Conservation (phyloP, 2,329 filamentous ascomycete genomes). For the Calonectria leucothoes region DNA sequence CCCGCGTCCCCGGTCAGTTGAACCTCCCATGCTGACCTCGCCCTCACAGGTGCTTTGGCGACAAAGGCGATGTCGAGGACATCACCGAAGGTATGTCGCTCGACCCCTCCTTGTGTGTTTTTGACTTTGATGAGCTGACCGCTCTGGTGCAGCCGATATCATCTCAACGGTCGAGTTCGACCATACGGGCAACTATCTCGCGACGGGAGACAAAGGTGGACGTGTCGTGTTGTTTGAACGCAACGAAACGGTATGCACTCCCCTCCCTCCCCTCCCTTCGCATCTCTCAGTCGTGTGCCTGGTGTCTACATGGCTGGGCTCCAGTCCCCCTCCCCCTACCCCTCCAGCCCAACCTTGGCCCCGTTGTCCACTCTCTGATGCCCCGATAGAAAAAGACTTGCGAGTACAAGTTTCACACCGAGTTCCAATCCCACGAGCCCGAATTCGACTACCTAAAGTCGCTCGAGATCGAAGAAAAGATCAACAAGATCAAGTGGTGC, state of each 20-base stretch:
- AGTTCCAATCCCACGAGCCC: conserved; percentile 99
- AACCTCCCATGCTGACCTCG: conserved; percentile 31
- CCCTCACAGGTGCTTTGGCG: conserved; percentile 88
- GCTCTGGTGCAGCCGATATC: conserved; percentile 75
- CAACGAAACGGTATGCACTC: conserved; percentile 85
- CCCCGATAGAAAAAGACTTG: conserved; percentile 93
- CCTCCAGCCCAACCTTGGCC: conserved; percentile 39
- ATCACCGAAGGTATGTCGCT: conserved; percentile 86
- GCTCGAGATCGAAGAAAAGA: conserved; percentile 99
- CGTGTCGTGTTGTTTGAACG: conserved; percentile 89
- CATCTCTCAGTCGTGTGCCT: not conserved
- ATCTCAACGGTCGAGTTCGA: conserved; percentile 94
- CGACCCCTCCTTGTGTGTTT: conserved; percentile 21
- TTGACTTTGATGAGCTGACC: conserved; percentile 33
- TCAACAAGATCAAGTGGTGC: conserved; percentile 99
- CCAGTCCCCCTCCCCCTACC: not conserved
- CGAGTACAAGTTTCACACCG: conserved; percentile 99
- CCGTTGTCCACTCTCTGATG: conserved; percentile 39
- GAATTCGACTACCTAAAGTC: conserved; percentile 99
- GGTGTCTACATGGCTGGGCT: not conserved
- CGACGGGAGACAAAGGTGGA: conserved; percentile 90
- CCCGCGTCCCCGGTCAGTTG: conserved; percentile 3
- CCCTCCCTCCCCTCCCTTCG: not conserved
- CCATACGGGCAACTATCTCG: conserved; percentile 89
- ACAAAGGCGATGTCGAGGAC: conserved; percentile 99